Percentiles rank a stretch among this genome's conserved stretches.
Evolutionary conservation across 2,329 filamentous ascomycete species (phyloP).

Genomic region (Fusarium anguioides): DNA sequence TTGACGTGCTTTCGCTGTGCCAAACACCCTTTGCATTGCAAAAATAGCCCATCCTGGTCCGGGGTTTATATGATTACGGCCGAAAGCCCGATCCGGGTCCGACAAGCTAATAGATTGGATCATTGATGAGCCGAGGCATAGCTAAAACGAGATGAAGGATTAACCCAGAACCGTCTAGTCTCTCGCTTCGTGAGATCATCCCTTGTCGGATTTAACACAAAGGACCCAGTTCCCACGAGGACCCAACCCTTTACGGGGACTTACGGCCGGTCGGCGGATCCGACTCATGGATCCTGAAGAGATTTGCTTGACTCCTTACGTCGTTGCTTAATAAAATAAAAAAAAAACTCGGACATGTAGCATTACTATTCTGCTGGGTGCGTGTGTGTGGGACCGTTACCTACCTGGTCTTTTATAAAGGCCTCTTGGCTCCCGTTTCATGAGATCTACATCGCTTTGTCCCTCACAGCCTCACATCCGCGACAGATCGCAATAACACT

Average conservation of each 20-base stretch:
- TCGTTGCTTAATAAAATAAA: conserved; percentile 27
- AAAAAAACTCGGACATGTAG: neutral
- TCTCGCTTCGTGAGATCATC: conserved; percentile 27
- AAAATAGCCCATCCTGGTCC: neutral
- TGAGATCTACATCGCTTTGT: conserved; percentile 9
- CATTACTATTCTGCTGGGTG: too few species aligned
- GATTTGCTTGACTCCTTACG: conserved; percentile 18
- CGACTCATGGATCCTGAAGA: conserved; percentile 21
- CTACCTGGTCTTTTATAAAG: conserved; percentile 24
- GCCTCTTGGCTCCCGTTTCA: conserved; percentile 9
- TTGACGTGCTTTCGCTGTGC: neutral
- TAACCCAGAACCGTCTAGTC: conserved; percentile 16
- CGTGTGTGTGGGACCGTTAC: neutral
- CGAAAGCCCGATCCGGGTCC: conserved; percentile 33
- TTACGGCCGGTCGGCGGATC: conserved; percentile 27
- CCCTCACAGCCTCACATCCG: neutral
- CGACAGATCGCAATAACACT: neutral
- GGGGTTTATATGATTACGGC: conserved; percentile 27
- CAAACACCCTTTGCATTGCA: neutral
- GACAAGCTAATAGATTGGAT: conserved; percentile 1
- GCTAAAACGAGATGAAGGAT: neutral
- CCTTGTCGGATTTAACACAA: conserved; percentile 13
- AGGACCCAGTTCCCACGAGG: conserved; percentile 12
- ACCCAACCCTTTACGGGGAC: conserved; percentile 8
- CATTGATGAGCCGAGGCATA: conserved; percentile 22